phyloP scores from a whole-genome alignment of 768 basidiomycete species.

The Lentinula detonsa region DNA sequence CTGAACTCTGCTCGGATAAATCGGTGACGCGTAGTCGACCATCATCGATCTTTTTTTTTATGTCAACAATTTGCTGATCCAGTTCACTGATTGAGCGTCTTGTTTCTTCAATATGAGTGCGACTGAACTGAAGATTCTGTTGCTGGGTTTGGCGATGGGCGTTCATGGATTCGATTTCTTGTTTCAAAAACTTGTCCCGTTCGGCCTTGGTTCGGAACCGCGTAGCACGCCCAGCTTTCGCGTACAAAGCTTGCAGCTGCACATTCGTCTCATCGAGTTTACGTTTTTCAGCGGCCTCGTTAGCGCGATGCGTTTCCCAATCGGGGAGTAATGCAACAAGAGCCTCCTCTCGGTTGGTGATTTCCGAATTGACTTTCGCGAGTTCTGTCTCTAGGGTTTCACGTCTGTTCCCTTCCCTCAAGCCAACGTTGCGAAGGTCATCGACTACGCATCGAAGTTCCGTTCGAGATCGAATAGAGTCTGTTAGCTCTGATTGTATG shows the following conservation, averaged over 20 bases:
- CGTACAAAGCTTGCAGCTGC: constrained; percentile 67
- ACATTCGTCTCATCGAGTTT: constrained; percentile 72
- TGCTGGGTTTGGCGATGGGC: constrained; percentile 52
- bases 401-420: constrained; percentile 59
- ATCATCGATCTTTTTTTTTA: constrained; percentile 60
- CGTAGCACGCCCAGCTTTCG: constrained; percentile 84
- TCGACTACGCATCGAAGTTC: constrained; percentile 80
- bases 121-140: constrained; percentile 47
- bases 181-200: constrained; percentile 75
- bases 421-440: constrained; percentile 66
- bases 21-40: constrained; percentile 50
- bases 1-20: constrained; percentile 53
- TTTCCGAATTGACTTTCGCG: constrained; percentile 47
- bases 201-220: constrained; percentile 81
- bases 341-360: constrained; percentile 54
- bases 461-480: constrained; percentile 78
- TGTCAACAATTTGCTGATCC: constrained; percentile 49
- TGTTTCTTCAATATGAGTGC: constrained; percentile 42
- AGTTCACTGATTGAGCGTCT: constrained; percentile 47
- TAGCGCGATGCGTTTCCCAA: constrained; percentile 55
- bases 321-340: constrained; percentile 63
- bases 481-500: constrained; percentile 76
- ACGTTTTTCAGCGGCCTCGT: constrained; percentile 50
- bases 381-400: constrained; percentile 64
- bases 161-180: constrained; percentile 70